Evolutionary conservation across 306 rosid species (phyloP), one percentile per base, ranked within the genome.

Genomic region (Sechiopsis laciniata): DNA sequence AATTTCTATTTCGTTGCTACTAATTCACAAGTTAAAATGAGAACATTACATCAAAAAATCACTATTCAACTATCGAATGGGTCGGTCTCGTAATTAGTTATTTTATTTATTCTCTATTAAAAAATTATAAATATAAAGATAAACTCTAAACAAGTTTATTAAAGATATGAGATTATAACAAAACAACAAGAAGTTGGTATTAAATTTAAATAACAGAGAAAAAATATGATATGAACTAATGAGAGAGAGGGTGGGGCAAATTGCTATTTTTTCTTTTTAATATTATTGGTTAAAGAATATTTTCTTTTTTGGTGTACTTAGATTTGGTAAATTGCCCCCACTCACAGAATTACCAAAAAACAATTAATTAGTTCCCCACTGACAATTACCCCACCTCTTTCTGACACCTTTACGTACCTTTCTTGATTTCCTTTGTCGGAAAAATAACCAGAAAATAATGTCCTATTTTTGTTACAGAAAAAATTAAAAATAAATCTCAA

Each of bases 321-420:
- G 69, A 63, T 26, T 29, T 32, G 10, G 46, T 26, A 26, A 61
- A 61, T 26, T 61, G 46, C 67, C 67, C 67, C 67, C 67, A 61
- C 67, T 37, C 45, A 37, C 45, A 37, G 15, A 35, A 8, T 63
- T 35, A 16, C 50, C 50, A 16, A 35, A 61, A 29, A 16, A n/a
- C n/a, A n/a, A 35, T 32, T 10, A 16, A 35, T 63, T 62, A 21
- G 22, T 4, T 15, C 35, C 22, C 48, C 48, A 42, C 48, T 42
- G 48, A 10, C 50, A 45, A 9, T 45, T 12, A 45, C 50, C 50
- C 68, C 68, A 61, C 65, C 58, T 6, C 21, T n/a, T 54, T 6
- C 22, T 54, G 58, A 54, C 58, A n/a, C 52, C 69, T 16, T 16
- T 63, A 13, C 17, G 45, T 60, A 60, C 45, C 66, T 14, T 60